Percentiles rank a stretch among this genome's conserved stretches.
Evolutionary conservation across 225 moss, liverwort and hornwort genomes (phyloP).

Genomic region (Physcomitrium patens): DNA sequence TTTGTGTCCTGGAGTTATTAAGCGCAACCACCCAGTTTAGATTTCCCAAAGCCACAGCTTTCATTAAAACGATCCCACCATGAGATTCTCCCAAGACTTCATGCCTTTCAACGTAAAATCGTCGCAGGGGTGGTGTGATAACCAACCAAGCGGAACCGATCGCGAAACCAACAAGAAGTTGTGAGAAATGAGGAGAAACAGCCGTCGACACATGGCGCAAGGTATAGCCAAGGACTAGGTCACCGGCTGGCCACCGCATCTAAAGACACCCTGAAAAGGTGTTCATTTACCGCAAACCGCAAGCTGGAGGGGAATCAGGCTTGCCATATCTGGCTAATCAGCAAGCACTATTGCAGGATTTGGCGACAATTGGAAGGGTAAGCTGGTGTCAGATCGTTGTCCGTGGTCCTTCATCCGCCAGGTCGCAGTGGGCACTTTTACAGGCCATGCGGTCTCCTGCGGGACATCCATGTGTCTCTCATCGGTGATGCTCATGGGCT

Average conservation of each 20-base stretch:
- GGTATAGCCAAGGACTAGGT: not conserved
- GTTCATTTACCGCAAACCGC: not conserved
- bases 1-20: too few relatives aligned
- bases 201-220: conserved; percentile 3
- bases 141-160: too few relatives aligned
- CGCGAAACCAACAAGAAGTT: not conserved
- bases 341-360: not conserved
- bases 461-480: too few relatives aligned
- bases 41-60: too few relatives aligned
- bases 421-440: not conserved
- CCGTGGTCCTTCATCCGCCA: not conserved
- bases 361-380: not conserved
- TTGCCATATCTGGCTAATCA: not conserved
- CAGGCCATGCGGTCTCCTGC: not conserved
- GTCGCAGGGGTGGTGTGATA: too few relatives aligned
- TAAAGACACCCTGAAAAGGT: not conserved
- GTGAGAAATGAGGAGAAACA: not conserved
- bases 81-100: too few relatives aligned
- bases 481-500: too few relatives aligned
- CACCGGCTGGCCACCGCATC: conserved; percentile 11
- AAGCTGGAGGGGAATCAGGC: conserved; percentile 14
- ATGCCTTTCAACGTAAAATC: too few relatives aligned
- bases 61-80: too few relatives aligned
- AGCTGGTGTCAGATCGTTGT: not conserved
- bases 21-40: too few relatives aligned